Evolutionary conservation across 192 early-diverging fungal genomes (phyloP), one percentile per base, ranked within the genome.

Genomic region (Coemansia sp.): DNA sequence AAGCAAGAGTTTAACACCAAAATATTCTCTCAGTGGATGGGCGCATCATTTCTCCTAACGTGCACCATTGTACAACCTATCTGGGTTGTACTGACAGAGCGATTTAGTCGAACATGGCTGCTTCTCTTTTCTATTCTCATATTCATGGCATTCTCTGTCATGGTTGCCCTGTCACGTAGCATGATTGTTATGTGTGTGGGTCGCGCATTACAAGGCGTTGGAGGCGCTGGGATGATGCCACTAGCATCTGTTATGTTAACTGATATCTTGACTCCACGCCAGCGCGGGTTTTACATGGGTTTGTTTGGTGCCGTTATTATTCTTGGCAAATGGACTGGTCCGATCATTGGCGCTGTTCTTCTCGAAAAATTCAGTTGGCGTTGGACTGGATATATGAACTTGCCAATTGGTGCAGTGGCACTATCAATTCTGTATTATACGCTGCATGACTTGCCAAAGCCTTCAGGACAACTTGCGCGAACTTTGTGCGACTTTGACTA

Each of bases 11-110:
- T 96, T 55, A 50, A 81, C 0, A 84, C 87, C 5, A 79, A 88
- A 24, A 78, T 86, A 29, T 84, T 88, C 58, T 88, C 93, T 49
- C 79, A 92, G 24, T 98, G 96, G 96, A 84, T 96, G 41, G 94
- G 90, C n/a, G 90, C 89, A 1, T 74, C 86, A 5, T 95, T 92
- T 68, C 80, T 95, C 8, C 73, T 93, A 38, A 86, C 87, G 6
- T 84, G 85, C 44, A 92, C 91, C 0, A 84, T 93, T 36, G 83
- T 92, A 41, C 85, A 90, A 65, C 91, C 92, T 8, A 67, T 92
- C 1, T 95, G 95, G 85, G 95, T 94, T 13, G 94, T 91, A 72
- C 73, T 95, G 46, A 86, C 92, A 5, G 94, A 96, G 73, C 92
- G 93, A 66, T 91, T 89, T 73, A 85, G 87, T 3, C 79, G 83